Base-by-base conservation (phyloP, 1,284 basidiomycete species). In the Tylopilus sp. region DNA sequence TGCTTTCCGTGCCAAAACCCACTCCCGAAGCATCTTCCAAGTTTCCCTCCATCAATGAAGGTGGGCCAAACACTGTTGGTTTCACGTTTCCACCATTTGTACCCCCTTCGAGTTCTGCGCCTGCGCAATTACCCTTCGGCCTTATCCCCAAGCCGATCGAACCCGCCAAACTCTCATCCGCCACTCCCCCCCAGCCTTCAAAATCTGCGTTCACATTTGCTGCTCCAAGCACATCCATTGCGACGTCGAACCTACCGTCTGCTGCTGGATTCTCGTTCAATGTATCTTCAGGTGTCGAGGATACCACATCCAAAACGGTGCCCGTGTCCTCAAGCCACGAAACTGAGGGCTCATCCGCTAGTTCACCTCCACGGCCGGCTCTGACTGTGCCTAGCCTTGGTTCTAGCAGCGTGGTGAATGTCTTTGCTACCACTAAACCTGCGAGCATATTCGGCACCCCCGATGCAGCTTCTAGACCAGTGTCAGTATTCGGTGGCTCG, bases 1-100 rank as follows among this genome's bases (percentile, higher is more conserved):
- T 62, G 38, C 52, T 68, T 29, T 36, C 64, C 11, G 73, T 78
- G 72, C 75, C 79, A 19, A 69, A 73, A 16, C 69, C 76, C 2
- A 65, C 68, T 44, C 30, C 21, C n/a, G 53, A 52, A 16, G 12
- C 36, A 4, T 28, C 60, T 21, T 21, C 42, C 4, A 52, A 46
- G 48, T 21, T 26, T 16, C 28, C 50, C 13, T 34, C 53, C 3
- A 28, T 33, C 15, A 46, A 21, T 8, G 68, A 67, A 29, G 51
- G 38, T 38, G 49, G 46, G 25, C 26, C 41, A 39, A 65, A 55
- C 26, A 36, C 51, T 4, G 30, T 51, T 51, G 52, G 51, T 34
- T 61, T 68, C 41, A 50, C 57, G 6, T 57, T 63, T 26, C 42
- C 46, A 3, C 48, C 55, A 4, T 56, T 67, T 40, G 42, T 54